Evolutionary conservation across 257 asterid genomes (phyloP), one percentile per base, ranked within the genome.

Genomic region (Agastache rugosa): DNA sequence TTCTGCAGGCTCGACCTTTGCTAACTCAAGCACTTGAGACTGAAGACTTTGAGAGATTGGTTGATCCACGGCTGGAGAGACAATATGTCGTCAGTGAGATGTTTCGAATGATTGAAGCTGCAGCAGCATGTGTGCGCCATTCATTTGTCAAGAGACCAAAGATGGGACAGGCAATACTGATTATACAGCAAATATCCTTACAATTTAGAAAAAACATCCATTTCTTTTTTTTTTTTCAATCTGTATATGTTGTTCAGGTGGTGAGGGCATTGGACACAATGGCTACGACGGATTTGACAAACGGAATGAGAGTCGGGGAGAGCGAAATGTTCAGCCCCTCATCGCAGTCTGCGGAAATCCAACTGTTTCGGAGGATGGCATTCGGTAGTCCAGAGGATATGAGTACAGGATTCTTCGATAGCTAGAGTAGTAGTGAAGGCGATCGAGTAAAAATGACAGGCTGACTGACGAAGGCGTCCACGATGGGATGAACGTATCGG

Each of bases 241-340:
- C 17, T 54, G 41, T 25, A 34, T 53, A 34, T 73, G 67, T 35
- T 63, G 69, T 74, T 19, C 83, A 93, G 98, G 88, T 91, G 12
- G 84, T 85, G 79, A 85, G 97, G 81, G 93, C 95, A 68, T 83
- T 93, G 75, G 98, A 89, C 72, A 80, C 72, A 9, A 72, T 88
- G 85, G 84, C 84, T 42, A 69, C 69, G 35, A 67, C 91, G 0
- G 97, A 91, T 79, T 81, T 91, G 76, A 69, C 91, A 34, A 93
- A 91, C 22, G 98, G 97, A 55, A 89, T 93, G 97, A 89, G 76
- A 85, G 91, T 89, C 0, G 98, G 98, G n/a, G 97, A 91, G 63
- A 93, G 98, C 67, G 83, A 79, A 79, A 83, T 90, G 75, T 81
- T 75, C 50, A 83, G 83, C 79, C 67, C 83, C 16, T 84, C 83